Percentiles rank a stretch among this genome's conserved stretches.
Conservation (phyloP, 306 rosid species). For the Sicyos edulis region DNA sequence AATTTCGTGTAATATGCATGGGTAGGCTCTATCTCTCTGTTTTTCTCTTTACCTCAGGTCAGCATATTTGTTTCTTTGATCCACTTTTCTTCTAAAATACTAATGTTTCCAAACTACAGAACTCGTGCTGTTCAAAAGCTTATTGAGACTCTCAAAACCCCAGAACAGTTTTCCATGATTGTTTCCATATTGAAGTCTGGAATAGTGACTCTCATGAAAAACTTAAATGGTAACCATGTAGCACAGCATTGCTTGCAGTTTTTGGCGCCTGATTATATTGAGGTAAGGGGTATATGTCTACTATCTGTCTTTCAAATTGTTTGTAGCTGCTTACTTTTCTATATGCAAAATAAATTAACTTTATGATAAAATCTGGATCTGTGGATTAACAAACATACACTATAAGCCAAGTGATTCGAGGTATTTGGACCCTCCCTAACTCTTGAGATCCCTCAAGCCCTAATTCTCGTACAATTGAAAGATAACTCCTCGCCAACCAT, state of each 20-base stretch:
- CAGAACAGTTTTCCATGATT: conserved; percentile 41
- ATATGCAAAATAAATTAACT: neutral
- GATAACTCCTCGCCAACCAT: too few relatives aligned
- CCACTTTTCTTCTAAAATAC: conserved; percentile 7
- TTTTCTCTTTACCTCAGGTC: conserved; percentile 17
- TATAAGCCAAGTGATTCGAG: too few relatives aligned
- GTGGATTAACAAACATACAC: too few relatives aligned
- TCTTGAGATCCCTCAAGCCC: too few relatives aligned
- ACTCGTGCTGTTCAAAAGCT: conserved; percentile 66
- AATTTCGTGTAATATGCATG: conserved; percentile 58
- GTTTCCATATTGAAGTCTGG: conserved; percentile 57
- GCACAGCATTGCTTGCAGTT: conserved; percentile 56
- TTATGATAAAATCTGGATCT: neutral
- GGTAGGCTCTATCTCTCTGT: conserved; percentile 38
- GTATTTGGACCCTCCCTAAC: too few relatives aligned
- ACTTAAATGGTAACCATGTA: conserved; percentile 64
- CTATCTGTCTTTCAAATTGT: neutral
- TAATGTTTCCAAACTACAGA: conserved; percentile 33
- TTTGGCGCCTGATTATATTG: conserved; percentile 43
- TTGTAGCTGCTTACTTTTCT: neutral
- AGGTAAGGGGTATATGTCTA: conserved; percentile 28
- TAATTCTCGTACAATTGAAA: too few relatives aligned
- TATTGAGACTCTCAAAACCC: conserved; percentile 57
- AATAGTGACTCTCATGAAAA: conserved; percentile 52
- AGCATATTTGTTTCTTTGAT: conserved; percentile 13